phyloP scores from a whole-genome alignment of 495 filamentous ascomycete genomes.

The Neurospora tetrasperma region DNA sequence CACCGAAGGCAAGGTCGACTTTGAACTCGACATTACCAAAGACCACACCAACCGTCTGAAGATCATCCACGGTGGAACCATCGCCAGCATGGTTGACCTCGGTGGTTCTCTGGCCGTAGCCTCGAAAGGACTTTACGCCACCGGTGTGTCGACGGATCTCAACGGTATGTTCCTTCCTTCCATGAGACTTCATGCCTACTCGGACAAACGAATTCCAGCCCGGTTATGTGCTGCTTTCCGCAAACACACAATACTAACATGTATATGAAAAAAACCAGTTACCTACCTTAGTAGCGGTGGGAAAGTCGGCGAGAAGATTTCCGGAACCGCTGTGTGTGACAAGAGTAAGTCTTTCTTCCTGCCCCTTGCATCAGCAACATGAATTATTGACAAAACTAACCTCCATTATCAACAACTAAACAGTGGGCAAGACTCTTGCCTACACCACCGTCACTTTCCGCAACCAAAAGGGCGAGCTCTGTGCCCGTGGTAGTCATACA shows the following conservation, averaged over 20 bases:
- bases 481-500: constrained; percentile 89
- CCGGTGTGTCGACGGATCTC: constrained; percentile 86
- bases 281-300: constrained; percentile 83
- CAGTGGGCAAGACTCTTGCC: constrained; percentile 88
- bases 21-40: constrained; percentile 76
- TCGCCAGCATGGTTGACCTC: constrained; percentile 91
- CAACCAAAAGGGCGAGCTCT: constrained; percentile 64
- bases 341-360: constrained; percentile 50
- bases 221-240: background rate
- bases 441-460: constrained; percentile 75
- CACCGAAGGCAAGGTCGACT: constrained; percentile 67
- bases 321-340: constrained; percentile 64
- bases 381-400: background rate
- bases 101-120: constrained; percentile 91
- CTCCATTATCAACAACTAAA: background rate
- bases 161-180: constrained; percentile 48
- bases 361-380: background rate
- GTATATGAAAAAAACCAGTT: constrained; percentile 41
- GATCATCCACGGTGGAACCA: constrained; percentile 89
- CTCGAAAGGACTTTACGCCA: constrained; percentile 76
- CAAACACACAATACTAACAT: background rate
- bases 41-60: constrained; percentile 88
- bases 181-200: background rate
- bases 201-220: background rate
- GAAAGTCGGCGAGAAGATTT: constrained; percentile 65